Base-by-base conservation (phyloP, 2,329 filamentous ascomycete species). In the Cladosporium oxysporum region DNA sequence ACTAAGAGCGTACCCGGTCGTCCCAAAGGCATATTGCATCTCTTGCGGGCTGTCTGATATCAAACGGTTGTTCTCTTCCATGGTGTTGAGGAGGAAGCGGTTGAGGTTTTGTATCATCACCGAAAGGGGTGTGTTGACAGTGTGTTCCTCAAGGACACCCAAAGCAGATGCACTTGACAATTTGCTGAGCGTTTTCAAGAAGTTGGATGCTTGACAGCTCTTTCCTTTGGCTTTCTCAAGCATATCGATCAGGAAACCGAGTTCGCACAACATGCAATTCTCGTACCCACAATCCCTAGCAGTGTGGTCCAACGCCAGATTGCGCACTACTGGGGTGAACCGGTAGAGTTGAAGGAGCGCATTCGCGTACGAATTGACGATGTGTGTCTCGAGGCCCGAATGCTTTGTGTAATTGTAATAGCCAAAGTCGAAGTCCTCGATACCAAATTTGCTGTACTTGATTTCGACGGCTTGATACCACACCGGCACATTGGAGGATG, bases 391-490 rank as follows among this genome's bases (percentile, higher is more conserved):
- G 47, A 99, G 82, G 0, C 95, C 95, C 11, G 95, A 97, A 75
- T 92, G 97, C 28, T 83, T 84, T 1, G 96, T 98, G 76, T 91
- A 93, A 79, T 99, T 99, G 83, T 96, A 99, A 77, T 92, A 98
- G 66, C 92, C 90, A 79, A 99, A 99, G 78, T 99, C 95, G 77
- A 99, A 99, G 78, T 99, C 96, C 74, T 98, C 94, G n/a, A 99
- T 93, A 23, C 95, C 95, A 78, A 97, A 99, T 76, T 93, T 96
- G 83, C 94, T 97, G 82, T 98, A 99, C 77, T 97, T 97, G 80
- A 99, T 99, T 77, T 98, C 94, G 12, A 97, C 91, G 73, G 93
- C 93, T 69, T 91, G 89, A 77, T 99, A 99, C 82, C 95, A 92
- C 10, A 91, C 86, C 26, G 94, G 91, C 5, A 95, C 90, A 65